Evolutionary conservation across 768 basidiomycete species (phyloP).

Genomic region (Naematelia encephala): DNA sequence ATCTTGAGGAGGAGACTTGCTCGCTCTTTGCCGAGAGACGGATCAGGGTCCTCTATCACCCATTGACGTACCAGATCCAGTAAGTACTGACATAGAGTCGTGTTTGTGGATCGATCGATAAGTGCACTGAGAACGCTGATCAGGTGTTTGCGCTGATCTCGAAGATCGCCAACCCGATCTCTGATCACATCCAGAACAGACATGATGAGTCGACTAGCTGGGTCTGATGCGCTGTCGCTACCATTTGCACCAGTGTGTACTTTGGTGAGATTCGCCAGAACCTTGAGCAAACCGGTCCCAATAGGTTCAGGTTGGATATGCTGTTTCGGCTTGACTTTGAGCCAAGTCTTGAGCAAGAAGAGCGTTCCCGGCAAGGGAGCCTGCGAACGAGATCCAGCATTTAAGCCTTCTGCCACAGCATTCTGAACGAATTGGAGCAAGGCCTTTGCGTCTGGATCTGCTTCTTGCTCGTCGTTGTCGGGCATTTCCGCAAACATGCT

Average conservation of each 20-base stretch:
- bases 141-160: conserved; percentile 79
- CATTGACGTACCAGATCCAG: conserved; percentile 82
- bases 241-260: conserved; percentile 65
- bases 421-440: conserved; percentile 74
- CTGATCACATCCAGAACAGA: conserved; percentile 84
- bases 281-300: conserved; percentile 68
- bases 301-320: conserved; percentile 65
- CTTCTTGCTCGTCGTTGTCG: conserved; percentile 61
- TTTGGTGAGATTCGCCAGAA: conserved; percentile 78
- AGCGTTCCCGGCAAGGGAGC: conserved; percentile 67
- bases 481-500: conserved; percentile 73
- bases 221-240: conserved; percentile 57
- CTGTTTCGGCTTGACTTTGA: conserved; percentile 73
- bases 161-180: conserved; percentile 70
- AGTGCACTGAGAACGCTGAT: conserved; percentile 72
- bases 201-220: conserved; percentile 59
- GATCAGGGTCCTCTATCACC: conserved; percentile 70
- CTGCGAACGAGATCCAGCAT: conserved; percentile 31
- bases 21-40: conserved; percentile 72
- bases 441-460: conserved; percentile 66
- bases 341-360: conserved; percentile 80
- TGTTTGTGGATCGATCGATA: conserved; percentile 83
- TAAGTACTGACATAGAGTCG: conserved; percentile 72
- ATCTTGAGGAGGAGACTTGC: conserved; percentile 83
- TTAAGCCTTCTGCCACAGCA: conserved; percentile 72